phyloP scores from a whole-genome alignment of 2,329 filamentous ascomycete genomes.

The Metarhizium robertsii region DNA sequence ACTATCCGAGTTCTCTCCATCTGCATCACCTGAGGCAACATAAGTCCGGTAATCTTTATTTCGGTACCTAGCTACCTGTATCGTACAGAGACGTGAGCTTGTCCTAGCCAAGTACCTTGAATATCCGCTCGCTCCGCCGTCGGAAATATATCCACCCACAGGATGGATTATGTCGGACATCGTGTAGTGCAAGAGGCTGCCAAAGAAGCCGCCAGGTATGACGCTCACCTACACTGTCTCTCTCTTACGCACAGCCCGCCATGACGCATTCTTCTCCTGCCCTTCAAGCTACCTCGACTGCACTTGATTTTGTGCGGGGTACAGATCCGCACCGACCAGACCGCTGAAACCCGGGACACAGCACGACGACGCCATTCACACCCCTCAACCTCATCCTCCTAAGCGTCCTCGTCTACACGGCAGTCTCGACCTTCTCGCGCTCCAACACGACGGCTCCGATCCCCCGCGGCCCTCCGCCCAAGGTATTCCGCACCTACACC shows the following conservation, averaged over 20 bases:
- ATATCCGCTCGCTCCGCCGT: not conserved
- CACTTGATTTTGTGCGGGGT: too few relatives aligned
- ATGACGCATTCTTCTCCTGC: too few relatives aligned
- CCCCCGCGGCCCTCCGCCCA: conserved; percentile 44
- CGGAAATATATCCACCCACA: not conserved
- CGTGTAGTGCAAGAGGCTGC: conserved; percentile 44
- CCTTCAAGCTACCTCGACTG: too few relatives aligned
- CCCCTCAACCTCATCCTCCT: conserved; percentile 55
- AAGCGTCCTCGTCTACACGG: conserved; percentile 45
- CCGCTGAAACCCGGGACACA: not conserved
- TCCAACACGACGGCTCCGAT: conserved; percentile 36
- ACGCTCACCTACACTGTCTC: not conserved
- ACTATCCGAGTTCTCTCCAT: not conserved
- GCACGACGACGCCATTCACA: conserved; percentile 36
- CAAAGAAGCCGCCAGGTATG: conserved; percentile 30
- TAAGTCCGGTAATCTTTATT: not conserved
- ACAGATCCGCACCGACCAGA: not conserved
- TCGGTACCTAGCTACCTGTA: not conserved
- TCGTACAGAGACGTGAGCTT: too few relatives aligned
- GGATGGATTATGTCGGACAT: conserved; percentile 50
- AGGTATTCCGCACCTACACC: conserved; percentile 61
- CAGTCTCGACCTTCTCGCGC: conserved; percentile 44
- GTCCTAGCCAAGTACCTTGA: not conserved
- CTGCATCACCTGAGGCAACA: not conserved
- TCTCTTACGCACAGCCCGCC: too few relatives aligned